phyloP scores from a whole-genome alignment of 2,329 filamentous ascomycete species.

The Cytospora schulzeri region DNA sequence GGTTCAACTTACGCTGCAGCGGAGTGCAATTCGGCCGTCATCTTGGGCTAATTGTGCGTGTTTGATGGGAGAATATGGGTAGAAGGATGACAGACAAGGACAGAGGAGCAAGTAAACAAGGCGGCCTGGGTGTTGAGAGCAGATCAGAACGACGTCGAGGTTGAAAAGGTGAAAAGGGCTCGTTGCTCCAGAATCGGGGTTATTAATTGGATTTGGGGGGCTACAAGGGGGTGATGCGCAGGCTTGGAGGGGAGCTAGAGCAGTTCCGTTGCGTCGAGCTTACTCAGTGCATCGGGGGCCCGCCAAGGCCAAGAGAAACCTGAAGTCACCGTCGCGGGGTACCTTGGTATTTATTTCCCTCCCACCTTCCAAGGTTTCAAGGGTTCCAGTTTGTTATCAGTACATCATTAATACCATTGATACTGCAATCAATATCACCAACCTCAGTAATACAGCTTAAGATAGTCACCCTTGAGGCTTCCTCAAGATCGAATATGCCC shows the following conservation, averaged over 20 bases:
- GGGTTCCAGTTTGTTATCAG: too few relatives aligned
- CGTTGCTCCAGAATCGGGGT: conserved; percentile 24
- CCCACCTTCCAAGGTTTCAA: neutral
- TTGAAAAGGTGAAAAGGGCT: conserved; percentile 20
- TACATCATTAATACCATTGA: too few relatives aligned
- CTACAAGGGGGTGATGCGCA: conserved; percentile 16
- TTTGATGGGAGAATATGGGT: conserved; percentile 4
- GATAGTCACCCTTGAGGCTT: neutral
- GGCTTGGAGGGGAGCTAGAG: conserved; percentile 17
- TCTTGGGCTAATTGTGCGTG: conserved; percentile 25
- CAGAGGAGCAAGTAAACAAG: conserved; percentile 8
- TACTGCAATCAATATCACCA: too few relatives aligned
- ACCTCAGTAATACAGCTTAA: neutral
- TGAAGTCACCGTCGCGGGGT: conserved; percentile 20
- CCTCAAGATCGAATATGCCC: neutral
- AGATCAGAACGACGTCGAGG: conserved; percentile 16
- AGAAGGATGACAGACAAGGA: conserved; percentile 14
- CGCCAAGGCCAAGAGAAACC: neutral
- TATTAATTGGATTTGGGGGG: conserved; percentile 17
- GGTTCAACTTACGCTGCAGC: conserved; percentile 36
- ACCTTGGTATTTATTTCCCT: neutral
- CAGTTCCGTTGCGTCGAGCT: conserved; percentile 17
- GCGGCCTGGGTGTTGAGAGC: conserved; percentile 19
- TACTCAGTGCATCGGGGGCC: conserved; percentile 21
- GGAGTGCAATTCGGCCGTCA: conserved; percentile 36